Base-by-base conservation (phyloP, 257 asterid species). In the Osmanthus fragrans region DNA sequence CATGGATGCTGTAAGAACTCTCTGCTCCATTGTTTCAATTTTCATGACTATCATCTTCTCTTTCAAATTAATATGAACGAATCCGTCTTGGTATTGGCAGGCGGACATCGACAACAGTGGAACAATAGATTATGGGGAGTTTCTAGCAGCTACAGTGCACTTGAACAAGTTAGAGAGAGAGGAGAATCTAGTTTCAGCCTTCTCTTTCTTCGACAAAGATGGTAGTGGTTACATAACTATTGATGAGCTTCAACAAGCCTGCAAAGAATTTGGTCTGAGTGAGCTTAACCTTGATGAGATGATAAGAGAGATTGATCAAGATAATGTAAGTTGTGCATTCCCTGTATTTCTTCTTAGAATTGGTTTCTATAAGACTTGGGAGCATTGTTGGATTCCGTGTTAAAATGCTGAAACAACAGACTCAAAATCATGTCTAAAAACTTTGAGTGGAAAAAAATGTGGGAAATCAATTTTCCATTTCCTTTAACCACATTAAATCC, bases 141-240 rank as follows among this genome's bases (percentile, higher is more conserved):
- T 87, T 87, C 85, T 87, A 81, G 91, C 91, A 40, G 91, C 91
- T 58, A 87, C 89, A 7, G 82, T 87, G 47, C 91, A 87, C 83
- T 82, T 87, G 80, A 87, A 87, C 88, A 87, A 87, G 85, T 72
- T 87, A 75, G 91, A 87, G 70, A 85, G 91, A 80, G 89, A 85
- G 73, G 89, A 87, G 75, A 87, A 87, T 76, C 80, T 87, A 30
- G 56, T 87, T 39, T 85, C 89, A n/a, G 91, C 89, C 73, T 88
- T 88, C 78, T 80, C 90, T 10, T 84, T 79, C 83, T 87, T 87
- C 42, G 90, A 87, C 79, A 87, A 80, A 65, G 90, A 87, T 80
- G 84, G 87, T n/a, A 87, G 90, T 80, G 90, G 90, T 42, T 87
- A 84, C 80, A 87, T 87, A 71, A 87, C 90, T 73, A 84, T 87